These are phyloP conservation scores for Ganoderma lucidum DNA, from an alignment of 1,284 basidiomycete genomes.

Conservation along the genomic window DNA sequence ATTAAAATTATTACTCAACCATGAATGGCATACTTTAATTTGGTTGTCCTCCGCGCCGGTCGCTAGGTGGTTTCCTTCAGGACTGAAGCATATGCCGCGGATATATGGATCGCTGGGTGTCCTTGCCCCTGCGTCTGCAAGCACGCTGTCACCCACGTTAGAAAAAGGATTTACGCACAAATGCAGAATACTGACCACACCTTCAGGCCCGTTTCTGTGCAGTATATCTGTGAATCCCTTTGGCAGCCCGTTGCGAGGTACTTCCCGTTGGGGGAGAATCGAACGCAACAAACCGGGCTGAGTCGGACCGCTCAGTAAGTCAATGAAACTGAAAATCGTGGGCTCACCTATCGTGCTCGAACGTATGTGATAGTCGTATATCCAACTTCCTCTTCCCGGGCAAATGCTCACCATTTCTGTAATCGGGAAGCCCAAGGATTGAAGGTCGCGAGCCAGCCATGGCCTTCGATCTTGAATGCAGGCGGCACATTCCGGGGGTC, in stretches of 20 bases:
- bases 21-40: slow-evolving; percentile 56
- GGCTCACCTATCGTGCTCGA: slow-evolving; percentile 90
- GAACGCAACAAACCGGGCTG: slow-evolving; percentile 91
- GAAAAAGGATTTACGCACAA: too few species aligned
- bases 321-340: slow-evolving; percentile 9
- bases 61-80: slow-evolving; percentile 71
- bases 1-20: too few species aligned
- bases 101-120: slow-evolving; percentile 71
- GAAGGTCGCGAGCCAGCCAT: slow-evolving; percentile 96
- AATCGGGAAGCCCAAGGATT: slow-evolving; percentile 71
- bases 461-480: slow-evolving; percentile 80
- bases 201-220: slow-evolving; percentile 85
- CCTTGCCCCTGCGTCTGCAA: slow-evolving; percentile 65
- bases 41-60: slow-evolving; percentile 77
- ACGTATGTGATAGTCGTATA: slow-evolving; percentile 88
- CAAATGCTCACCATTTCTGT: slow-evolving; percentile 22
- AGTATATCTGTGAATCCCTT: slow-evolving; percentile 89
- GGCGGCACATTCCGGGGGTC: slow-evolving; percentile 50
- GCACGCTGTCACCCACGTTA: slow-evolving; percentile 46
- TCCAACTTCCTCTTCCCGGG: slow-evolving; percentile 77
- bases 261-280: slow-evolving; percentile 90
- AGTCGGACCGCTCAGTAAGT: slow-evolving; percentile 13
- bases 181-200: slow-evolving; percentile 63
- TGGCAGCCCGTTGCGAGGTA: slow-evolving; percentile 93
- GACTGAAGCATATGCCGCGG: slow-evolving; percentile 72